phyloP scores from a whole-genome alignment of 2,329 filamentous ascomycete genomes.

The Drechslerella stenobrocha region DNA sequence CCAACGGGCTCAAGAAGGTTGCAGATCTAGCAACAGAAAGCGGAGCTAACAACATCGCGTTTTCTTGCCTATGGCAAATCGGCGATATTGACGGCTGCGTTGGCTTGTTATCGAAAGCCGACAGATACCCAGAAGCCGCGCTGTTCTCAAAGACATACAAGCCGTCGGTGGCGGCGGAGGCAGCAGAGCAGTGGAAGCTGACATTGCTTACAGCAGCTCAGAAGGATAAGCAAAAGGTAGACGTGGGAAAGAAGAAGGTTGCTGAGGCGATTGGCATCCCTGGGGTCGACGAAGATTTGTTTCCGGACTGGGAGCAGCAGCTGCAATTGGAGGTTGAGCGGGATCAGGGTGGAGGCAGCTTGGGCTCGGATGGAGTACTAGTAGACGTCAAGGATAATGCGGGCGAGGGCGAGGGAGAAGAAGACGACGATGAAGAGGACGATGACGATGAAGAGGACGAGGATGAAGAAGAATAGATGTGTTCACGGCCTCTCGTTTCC shows the following conservation, averaged over 20 bases:
- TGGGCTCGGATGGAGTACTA: slow-evolving; percentile 58
- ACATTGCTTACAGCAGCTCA: slow-evolving; percentile 64
- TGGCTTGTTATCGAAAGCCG: slow-evolving; percentile 75
- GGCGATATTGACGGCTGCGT: slow-evolving; percentile 81
- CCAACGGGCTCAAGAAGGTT: slow-evolving; percentile 71
- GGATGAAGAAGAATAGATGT: slow-evolving; percentile 48
- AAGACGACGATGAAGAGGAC: slow-evolving; percentile 50
- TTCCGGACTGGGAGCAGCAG: slow-evolving; percentile 95
- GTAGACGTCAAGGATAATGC: slow-evolving; percentile 56
- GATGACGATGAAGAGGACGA: slow-evolving; percentile 30
- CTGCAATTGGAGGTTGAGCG: slow-evolving; percentile 73
- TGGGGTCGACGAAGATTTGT: slow-evolving; percentile 80
- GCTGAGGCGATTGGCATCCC: slow-evolving; percentile 81
- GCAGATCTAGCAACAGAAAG: slow-evolving; percentile 73
- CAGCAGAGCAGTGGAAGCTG: slow-evolving; percentile 80
- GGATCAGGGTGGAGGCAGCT: slow-evolving; percentile 54
- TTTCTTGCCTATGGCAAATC: slow-evolving; percentile 84
- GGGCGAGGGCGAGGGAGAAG: slow-evolving; percentile 54
- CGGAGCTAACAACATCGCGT: slow-evolving; percentile 87
- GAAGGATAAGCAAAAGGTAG: slow-evolving; percentile 64
- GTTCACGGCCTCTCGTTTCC: not conserved
- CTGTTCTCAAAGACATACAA: slow-evolving; percentile 95
- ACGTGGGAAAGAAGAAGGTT: slow-evolving; percentile 70
- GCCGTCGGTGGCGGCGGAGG: slow-evolving; percentile 70
- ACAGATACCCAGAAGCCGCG: slow-evolving; percentile 79